A percentile compares a stretch with the other conserved stretches of the same genome.
Conservation (phyloP, 2,329 filamentous ascomycete genomes). For the Fusarium sororula region DNA sequence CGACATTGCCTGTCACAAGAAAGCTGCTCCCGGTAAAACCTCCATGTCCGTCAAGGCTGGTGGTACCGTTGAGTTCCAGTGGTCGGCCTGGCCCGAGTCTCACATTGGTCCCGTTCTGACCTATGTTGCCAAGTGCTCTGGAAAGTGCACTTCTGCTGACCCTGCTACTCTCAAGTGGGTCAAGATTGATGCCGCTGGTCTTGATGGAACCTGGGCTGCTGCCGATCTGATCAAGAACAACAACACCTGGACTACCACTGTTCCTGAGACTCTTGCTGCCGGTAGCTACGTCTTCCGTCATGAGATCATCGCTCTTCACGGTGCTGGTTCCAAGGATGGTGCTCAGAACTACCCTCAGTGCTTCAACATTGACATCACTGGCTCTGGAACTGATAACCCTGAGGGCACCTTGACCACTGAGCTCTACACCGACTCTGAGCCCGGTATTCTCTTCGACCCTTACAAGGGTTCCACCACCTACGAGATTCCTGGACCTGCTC, state of each 20-base stretch:
- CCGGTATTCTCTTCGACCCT: conserved; percentile 47
- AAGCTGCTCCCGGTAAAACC: conserved; percentile 46
- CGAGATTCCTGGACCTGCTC: conserved; percentile 43
- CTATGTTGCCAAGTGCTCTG: conserved; percentile 68
- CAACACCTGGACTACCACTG: conserved; percentile 49
- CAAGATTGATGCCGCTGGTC: conserved; percentile 70
- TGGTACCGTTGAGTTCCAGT: conserved; percentile 52
- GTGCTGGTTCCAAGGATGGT: conserved; percentile 42
- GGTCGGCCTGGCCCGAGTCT: conserved; percentile 54
- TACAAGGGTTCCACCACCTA: conserved; percentile 41
- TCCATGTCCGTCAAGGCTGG: conserved; percentile 53
- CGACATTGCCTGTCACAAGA: conserved; percentile 60
- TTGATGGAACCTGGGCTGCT: conserved; percentile 49
- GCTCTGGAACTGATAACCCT: conserved; percentile 49
- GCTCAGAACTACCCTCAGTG: conserved; percentile 35
- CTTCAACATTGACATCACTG: conserved; percentile 50
- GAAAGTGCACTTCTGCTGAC: conserved; percentile 63
- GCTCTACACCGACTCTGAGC: conserved; percentile 44
- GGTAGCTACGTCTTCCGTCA: conserved; percentile 61
- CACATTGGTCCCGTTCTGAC: conserved; percentile 67
- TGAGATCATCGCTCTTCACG: conserved; percentile 62
- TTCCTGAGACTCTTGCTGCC: conserved; percentile 48
- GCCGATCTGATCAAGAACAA: conserved; percentile 55
- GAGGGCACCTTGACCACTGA: conserved; percentile 46
- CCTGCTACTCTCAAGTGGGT: conserved; percentile 65